Percentiles rank a stretch among this genome's conserved stretches.
These are phyloP conservation scores for Aureobasidium sp. DNA, from an alignment of 2,329 filamentous ascomycete species.

Conservation along the genomic window DNA sequence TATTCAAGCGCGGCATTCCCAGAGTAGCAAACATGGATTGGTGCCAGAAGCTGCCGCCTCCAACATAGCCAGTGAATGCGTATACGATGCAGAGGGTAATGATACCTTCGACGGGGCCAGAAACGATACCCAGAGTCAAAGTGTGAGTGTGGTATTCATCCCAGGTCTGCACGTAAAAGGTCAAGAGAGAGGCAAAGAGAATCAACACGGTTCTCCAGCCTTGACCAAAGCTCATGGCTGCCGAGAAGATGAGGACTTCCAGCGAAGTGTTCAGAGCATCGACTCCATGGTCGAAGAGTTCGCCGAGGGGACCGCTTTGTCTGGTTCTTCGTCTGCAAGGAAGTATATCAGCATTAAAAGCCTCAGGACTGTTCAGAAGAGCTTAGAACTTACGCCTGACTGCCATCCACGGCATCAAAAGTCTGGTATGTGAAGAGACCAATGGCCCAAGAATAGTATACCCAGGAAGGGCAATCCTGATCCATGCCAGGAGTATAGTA, in stretches of 20 bases:
- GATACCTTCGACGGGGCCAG: slow-evolving; percentile 91
- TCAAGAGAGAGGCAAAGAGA: slow-evolving; percentile 76
- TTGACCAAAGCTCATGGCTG: slow-evolving; percentile 86
- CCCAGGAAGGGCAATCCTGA: slow-evolving; percentile 88
- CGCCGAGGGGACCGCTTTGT: slow-evolving; percentile 87
- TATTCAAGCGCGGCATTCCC: slow-evolving; percentile 55
- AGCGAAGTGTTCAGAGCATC: slow-evolving; percentile 95
- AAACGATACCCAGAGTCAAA: slow-evolving; percentile 82
- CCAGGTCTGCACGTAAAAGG: slow-evolving; percentile 99
- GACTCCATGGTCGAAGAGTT: slow-evolving; percentile 95
- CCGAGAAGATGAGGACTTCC: slow-evolving; percentile 85
- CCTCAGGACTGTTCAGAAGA: background rate
- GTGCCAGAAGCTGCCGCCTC: slow-evolving; percentile 90
- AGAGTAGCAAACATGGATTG: slow-evolving; percentile 66
- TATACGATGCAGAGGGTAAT: slow-evolving; percentile 77
- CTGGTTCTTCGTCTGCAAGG: slow-evolving; percentile 64
- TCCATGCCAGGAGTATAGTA: slow-evolving; percentile 96
- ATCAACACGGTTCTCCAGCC: slow-evolving; percentile 79
- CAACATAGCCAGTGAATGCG: slow-evolving; percentile 71
- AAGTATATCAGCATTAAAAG: slow-evolving; percentile 2
- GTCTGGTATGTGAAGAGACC: slow-evolving; percentile 96
- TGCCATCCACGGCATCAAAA: slow-evolving; percentile 92
- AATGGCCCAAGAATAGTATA: slow-evolving; percentile 84
- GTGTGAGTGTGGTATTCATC: slow-evolving; percentile 98
- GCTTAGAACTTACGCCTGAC: slow-evolving; percentile 65